phyloP scores from a whole-genome alignment of 345 rosid species.

The Angophora floribunda region DNA sequence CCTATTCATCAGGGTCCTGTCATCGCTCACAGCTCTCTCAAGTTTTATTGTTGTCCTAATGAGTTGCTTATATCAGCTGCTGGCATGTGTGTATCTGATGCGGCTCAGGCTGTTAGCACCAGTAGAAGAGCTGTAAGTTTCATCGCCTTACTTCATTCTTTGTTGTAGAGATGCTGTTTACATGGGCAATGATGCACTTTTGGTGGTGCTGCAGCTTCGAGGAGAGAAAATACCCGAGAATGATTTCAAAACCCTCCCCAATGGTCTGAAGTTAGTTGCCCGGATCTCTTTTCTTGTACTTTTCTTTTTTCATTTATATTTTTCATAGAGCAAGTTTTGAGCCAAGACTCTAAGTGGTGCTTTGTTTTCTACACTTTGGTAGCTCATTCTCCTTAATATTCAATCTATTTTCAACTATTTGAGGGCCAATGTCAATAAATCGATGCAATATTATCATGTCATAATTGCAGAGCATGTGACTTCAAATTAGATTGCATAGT shows the following conservation, averaged over 20 bases:
- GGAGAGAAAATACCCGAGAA: constrained; percentile 81
- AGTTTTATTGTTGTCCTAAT: not conserved
- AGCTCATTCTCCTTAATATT: not conserved
- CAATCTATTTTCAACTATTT: not conserved
- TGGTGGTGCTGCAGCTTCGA: constrained; percentile 48
- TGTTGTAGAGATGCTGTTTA: not conserved
- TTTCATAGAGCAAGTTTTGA: not conserved
- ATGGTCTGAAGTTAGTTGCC: constrained; percentile 83
- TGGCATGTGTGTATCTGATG: constrained; percentile 31
- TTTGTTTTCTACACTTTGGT: not conserved
- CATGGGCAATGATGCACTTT: not conserved
- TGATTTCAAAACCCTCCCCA: constrained; percentile 76
- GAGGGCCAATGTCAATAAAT: not conserved
- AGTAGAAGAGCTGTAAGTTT: constrained; percentile 87
- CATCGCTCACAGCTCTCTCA: not conserved
- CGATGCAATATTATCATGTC: not conserved
- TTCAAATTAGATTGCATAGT: not conserved
- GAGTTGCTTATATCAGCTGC: constrained; percentile 26
- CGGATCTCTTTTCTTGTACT: not conserved
- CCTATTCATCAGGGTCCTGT: not conserved
- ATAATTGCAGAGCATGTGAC: not conserved
- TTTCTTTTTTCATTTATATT: not conserved
- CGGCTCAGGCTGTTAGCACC: constrained; percentile 80
- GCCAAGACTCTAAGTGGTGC: not conserved
- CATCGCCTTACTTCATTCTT: not conserved